Evolutionary conservation across 441 rosid genomes (phyloP).

Genomic region (Cnidoscolus chayamansa): DNA sequence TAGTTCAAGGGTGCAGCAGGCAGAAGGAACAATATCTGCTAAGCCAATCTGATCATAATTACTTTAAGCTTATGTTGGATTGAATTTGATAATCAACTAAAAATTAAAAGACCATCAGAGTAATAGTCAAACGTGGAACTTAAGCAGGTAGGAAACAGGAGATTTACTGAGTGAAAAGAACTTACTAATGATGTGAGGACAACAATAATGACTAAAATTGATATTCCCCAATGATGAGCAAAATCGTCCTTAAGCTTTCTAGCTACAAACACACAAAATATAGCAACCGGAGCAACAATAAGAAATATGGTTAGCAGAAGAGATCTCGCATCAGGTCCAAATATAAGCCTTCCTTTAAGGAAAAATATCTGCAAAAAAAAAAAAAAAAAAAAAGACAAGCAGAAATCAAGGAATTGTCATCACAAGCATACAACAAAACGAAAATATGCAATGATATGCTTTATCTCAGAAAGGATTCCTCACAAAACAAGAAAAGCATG

Average conservation of each 20-base stretch:
- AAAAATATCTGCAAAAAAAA: constrained; percentile 59
- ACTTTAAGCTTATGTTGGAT: not conserved
- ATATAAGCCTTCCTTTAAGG: constrained; percentile 72
- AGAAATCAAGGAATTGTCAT: constrained; percentile 11
- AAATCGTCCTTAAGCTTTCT: constrained; percentile 67
- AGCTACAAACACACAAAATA: constrained; percentile 74
- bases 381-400: constrained; percentile 11
- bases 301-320: constrained; percentile 62
- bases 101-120: not conserved
- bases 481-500: not conserved
- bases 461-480: not conserved
- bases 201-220: constrained; percentile 50
- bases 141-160: not conserved
- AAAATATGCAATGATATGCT: not conserved
- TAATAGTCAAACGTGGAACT: not conserved
- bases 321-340: constrained; percentile 92
- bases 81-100: not conserved
- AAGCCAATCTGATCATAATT: not conserved
- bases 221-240: constrained; percentile 56
- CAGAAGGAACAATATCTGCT: not conserved
- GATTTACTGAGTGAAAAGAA: constrained; percentile 17
- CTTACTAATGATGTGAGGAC: constrained; percentile 62
- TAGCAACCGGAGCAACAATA: constrained; percentile 57
- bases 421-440: constrained; percentile 2
- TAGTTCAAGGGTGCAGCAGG: constrained; percentile 16